Percentiles rank a stretch among this genome's conserved stretches.
Evolutionary conservation across 805 yeast genomes (phyloP).

Genomic region (Cyberlindnera subsufficiens): DNA sequence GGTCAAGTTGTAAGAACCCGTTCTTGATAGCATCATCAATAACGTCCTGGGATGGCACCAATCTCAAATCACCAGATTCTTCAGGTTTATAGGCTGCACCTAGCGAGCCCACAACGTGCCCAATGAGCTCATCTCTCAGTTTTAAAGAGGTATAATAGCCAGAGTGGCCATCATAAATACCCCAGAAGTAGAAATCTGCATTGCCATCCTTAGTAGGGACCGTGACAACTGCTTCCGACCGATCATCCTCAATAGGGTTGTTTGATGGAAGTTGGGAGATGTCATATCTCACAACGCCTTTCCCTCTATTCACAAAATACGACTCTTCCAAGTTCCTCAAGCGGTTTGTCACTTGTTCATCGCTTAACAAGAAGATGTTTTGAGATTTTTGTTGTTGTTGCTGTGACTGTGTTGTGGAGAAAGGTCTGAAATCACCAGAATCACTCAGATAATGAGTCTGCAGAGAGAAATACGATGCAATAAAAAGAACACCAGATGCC

Average conservation of each 20-base stretch:
- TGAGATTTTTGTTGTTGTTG: conserved; percentile 34
- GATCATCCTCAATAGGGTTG: conserved; percentile 91
- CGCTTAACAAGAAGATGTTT: conserved; percentile 51
- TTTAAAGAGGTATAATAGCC: conserved; percentile 93
- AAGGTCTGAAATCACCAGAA: conserved; percentile 18
- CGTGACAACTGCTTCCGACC: conserved; percentile 75
- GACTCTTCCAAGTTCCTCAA: conserved; percentile 76
- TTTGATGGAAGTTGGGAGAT: conserved; percentile 86
- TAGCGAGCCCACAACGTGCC: conserved; percentile 70
- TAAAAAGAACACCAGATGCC: conserved; percentile 24
- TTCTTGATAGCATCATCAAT: conserved; percentile 75
- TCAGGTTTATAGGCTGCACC: conserved; percentile 57
- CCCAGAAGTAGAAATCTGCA: conserved; percentile 91
- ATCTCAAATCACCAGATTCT: conserved; percentile 39
- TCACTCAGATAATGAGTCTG: conserved; percentile 21
- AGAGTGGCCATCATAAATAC: conserved; percentile 94
- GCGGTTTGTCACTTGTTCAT: conserved; percentile 64
- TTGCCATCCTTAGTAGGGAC: conserved; percentile 45
- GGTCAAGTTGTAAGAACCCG: conserved; percentile 80
- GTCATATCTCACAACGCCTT: conserved; percentile 86
- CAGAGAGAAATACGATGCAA: conserved; percentile 23
- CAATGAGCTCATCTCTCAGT: conserved; percentile 72
- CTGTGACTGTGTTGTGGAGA: conserved; percentile 20
- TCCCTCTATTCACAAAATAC: conserved; percentile 72
- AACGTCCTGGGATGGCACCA: conserved; percentile 59